Percentiles rank a stretch among this genome's conserved stretches.
Conservation (phyloP, 495 filamentous ascomycete genomes). For the Aspergillus conjunctus region DNA sequence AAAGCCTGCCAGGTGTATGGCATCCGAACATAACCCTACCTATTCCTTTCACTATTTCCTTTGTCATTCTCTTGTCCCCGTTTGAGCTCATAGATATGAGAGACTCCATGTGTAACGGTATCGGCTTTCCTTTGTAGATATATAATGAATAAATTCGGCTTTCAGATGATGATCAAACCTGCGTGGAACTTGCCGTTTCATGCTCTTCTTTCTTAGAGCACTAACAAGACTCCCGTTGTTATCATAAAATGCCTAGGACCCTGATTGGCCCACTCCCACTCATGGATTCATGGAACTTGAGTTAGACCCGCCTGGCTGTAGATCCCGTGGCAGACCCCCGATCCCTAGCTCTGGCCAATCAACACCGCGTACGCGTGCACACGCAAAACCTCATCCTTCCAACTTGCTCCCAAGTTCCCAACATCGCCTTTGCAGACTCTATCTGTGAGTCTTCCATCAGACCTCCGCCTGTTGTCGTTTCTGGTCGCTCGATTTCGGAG, state of each 20-base stretch:
- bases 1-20: background rate
- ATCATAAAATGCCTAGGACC: background rate
- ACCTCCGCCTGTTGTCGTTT: constrained; percentile 17
- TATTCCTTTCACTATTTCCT: background rate
- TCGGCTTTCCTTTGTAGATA: too few relatives aligned
- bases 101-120: too few relatives aligned
- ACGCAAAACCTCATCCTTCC: constrained; percentile 23
- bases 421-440: constrained; percentile 6
- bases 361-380: constrained; percentile 21
- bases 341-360: constrained; percentile 21
- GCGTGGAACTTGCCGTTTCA: too few relatives aligned
- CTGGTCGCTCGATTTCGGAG: constrained; percentile 5
- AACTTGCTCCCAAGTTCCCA: constrained; percentile 21
- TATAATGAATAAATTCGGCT: too few relatives aligned
- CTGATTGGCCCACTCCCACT: background rate
- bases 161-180: too few relatives aligned
- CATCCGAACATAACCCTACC: background rate
- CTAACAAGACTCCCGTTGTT: too few relatives aligned
- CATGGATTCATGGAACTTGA: constrained; percentile 8
- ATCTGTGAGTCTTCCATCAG: constrained; percentile 13
- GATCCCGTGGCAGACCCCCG: constrained; percentile 18
- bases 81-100: too few relatives aligned
- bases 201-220: too few relatives aligned
- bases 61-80: too few relatives aligned
- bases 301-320: constrained; percentile 1